Percentiles rank a stretch among this genome's conserved stretches.
Conservation (phyloP, 1,139 yeast genomes). For the Zygotorulaspora mrakii region DNA sequence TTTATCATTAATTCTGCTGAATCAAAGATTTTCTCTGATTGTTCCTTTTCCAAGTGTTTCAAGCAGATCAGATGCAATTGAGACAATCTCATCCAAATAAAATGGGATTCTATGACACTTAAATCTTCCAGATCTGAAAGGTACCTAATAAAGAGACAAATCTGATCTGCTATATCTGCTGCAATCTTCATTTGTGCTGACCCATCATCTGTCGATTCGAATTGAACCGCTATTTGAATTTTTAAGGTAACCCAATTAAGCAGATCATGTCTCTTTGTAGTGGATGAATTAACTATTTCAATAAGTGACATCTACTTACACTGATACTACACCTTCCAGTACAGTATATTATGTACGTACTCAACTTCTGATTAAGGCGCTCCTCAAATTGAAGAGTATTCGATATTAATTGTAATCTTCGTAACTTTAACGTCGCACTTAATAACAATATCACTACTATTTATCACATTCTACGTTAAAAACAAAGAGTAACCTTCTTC, state of each 20-base stretch:
- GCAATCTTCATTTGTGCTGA: slow-evolving; percentile 5
- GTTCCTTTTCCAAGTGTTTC: slow-evolving; percentile 16
- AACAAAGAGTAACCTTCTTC: too few relatives aligned
- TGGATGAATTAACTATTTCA: slow-evolving; percentile 7
- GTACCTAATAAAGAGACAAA: slow-evolving; percentile 16
- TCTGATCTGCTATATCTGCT: slow-evolving; percentile 12
- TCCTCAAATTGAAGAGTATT: too few relatives aligned
- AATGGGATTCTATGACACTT: slow-evolving; percentile 22
- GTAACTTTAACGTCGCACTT: too few relatives aligned
- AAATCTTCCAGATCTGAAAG: slow-evolving; percentile 15
- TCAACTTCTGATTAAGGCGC: too few relatives aligned
- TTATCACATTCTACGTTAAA: too few relatives aligned
- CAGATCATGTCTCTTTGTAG: slow-evolving; percentile 20
- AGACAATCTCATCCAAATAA: slow-evolving; percentile 21
- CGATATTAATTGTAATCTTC: too few relatives aligned
- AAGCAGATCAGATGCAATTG: slow-evolving; percentile 25
- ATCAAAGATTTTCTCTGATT: slow-evolving; percentile 30
- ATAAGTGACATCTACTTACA: slow-evolving; percentile 4
- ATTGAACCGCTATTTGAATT: slow-evolving; percentile 16
- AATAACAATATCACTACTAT: too few relatives aligned
- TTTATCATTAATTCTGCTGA: slow-evolving; percentile 28
- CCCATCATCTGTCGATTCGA: slow-evolving; percentile 6
- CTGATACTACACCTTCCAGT: too few relatives aligned
- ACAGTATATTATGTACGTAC: too few relatives aligned
- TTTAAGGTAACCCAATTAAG: slow-evolving; percentile 23